Evolutionary conservation across 345 rosid species (phyloP).

Genomic region (Laguncularia racemosa): DNA sequence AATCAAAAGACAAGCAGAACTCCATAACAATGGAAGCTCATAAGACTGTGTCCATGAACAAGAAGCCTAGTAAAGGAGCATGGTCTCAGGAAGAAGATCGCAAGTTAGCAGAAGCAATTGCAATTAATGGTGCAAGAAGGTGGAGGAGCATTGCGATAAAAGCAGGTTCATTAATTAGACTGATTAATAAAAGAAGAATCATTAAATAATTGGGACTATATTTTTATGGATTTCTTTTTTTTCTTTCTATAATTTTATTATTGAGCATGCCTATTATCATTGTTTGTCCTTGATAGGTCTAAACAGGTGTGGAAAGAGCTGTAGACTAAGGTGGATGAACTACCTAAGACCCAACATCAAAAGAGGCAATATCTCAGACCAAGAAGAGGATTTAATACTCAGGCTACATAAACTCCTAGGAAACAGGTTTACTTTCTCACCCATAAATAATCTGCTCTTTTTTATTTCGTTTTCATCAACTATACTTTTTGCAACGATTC

Average conservation of each 20-base stretch:
- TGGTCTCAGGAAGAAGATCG: slow-evolving; percentile 38
- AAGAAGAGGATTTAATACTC: slow-evolving; percentile 40
- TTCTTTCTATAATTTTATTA: neutral
- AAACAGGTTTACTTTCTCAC: slow-evolving; percentile 22
- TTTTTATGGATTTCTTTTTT: neutral
- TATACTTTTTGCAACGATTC: too few relatives aligned
- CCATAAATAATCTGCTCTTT: too few relatives aligned
- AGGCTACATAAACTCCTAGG: slow-evolving; percentile 45
- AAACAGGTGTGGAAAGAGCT: slow-evolving; percentile 38
- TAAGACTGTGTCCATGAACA: neutral
- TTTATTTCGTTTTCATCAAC: too few relatives aligned
- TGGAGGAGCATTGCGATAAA: slow-evolving; percentile 32
- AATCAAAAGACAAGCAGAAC: slow-evolving; percentile 6
- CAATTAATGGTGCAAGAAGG: slow-evolving; percentile 28
- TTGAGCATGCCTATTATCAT: neutral
- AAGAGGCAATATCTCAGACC: slow-evolving; percentile 43
- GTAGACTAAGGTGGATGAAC: slow-evolving; percentile 45
- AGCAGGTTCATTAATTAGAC: slow-evolving; percentile 22
- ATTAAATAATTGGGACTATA: neutral
- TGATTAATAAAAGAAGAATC: too few relatives aligned
- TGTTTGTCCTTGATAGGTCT: slow-evolving; percentile 19
- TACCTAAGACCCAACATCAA: slow-evolving; percentile 44
- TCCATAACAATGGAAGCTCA: neutral
- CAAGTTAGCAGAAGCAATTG: slow-evolving; percentile 31
- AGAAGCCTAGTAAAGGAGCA: slow-evolving; percentile 22